Percentiles rank a stretch among this genome's conserved stretches.
Evolutionary conservation across 2,329 filamentous ascomycete genomes (phyloP).

Genomic region (Talaromyces islandicus): DNA sequence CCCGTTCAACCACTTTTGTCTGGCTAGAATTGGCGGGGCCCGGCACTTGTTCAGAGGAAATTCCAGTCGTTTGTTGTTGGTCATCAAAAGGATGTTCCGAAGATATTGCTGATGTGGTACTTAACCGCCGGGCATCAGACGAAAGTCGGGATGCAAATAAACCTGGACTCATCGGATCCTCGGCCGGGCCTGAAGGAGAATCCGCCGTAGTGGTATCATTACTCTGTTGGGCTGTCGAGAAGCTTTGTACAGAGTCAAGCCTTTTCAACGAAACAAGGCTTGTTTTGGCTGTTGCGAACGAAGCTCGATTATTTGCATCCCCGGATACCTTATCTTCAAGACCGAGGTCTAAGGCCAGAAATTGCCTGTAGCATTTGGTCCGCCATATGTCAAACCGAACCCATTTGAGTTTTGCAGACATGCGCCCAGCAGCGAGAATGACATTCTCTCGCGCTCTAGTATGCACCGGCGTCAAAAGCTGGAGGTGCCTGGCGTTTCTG

Average conservation of each 20-base stretch:
- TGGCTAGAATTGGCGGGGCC: conserved; percentile 18
- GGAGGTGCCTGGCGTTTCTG: conserved; percentile 82
- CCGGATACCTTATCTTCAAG: conserved; percentile 52
- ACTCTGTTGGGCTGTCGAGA: conserved; percentile 17
- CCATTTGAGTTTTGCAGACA: conserved; percentile 89
- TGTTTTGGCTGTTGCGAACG: conserved; percentile 10
- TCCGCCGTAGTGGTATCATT: conserved; percentile 16
- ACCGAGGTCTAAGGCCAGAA: conserved; percentile 76
- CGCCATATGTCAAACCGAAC: conserved; percentile 91
- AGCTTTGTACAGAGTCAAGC: conserved; percentile 17
- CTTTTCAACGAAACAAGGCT: conserved; percentile 11
- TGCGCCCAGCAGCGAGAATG: conserved; percentile 73
- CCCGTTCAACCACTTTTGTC: conserved; percentile 26
- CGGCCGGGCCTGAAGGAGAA: conserved; percentile 9
- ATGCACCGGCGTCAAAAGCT: conserved; percentile 83
- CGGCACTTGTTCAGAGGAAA: background rate
- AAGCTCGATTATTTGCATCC: conserved; percentile 4
- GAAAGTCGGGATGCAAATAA: conserved; percentile 18
- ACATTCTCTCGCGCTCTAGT: conserved; percentile 83
- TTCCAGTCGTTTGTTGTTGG: conserved; percentile 12
- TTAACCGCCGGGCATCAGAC: conserved; percentile 25
- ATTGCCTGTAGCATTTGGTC: conserved; percentile 82
- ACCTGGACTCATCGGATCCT: conserved; percentile 14
- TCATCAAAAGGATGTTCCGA: conserved; percentile 25
- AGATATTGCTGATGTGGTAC: conserved; percentile 27